Percentiles rank a stretch among this genome's conserved stretches.
phyloP scores from a whole-genome alignment of 345 rosid genomes.

The Lepidium didymum region DNA sequence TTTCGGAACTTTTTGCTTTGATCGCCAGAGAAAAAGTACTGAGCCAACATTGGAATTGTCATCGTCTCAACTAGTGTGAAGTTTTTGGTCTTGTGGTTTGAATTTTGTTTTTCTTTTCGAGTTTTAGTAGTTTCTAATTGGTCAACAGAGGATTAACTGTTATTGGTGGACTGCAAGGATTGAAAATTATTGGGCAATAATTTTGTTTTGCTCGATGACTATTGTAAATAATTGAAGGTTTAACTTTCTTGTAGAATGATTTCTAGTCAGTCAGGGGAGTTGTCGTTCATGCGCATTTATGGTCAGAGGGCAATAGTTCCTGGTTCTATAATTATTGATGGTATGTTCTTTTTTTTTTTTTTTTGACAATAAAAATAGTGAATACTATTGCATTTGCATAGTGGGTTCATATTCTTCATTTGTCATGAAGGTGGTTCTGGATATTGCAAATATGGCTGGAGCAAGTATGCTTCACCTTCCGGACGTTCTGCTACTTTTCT shows the following conservation, averaged over 20 bases:
- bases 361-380: neutral
- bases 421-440: conserved; percentile 75
- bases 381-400: neutral
- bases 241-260: conserved; percentile 3
- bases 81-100: neutral
- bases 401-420: neutral
- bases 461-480: conserved; percentile 63
- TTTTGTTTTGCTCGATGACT: neutral
- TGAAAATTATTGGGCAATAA: no score
- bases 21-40: neutral
- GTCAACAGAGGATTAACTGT: neutral
- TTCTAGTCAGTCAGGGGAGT: conserved; percentile 34
- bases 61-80: neutral
- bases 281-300: conserved; percentile 62
- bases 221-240: neutral
- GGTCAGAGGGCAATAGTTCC: conserved; percentile 53
- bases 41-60: neutral
- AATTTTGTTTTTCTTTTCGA: neutral
- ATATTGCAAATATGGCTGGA: conserved; percentile 92
- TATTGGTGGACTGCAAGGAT: no score
- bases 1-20: neutral
- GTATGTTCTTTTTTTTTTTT: conserved; percentile 24
- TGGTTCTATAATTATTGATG: conserved; percentile 74
- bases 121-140: neutral
- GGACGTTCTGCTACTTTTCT: conserved; percentile 74